Evolutionary conservation across 1,284 basidiomycete species (phyloP).

Genomic region (Melanopsichium pennsylvanicum): DNA sequence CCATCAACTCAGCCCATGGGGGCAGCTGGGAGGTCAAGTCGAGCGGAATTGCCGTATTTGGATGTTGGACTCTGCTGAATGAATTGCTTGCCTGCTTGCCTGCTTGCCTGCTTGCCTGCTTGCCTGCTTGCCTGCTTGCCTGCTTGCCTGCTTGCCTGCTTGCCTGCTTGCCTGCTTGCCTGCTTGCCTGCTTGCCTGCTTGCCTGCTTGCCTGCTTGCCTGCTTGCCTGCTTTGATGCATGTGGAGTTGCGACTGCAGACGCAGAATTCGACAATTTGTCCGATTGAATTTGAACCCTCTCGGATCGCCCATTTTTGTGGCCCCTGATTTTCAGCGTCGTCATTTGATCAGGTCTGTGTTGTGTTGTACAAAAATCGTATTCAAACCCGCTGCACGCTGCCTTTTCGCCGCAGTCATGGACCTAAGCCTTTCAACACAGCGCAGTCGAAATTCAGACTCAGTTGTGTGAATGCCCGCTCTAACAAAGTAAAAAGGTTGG

Average conservation of each 20-base stretch:
- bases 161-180: no score
- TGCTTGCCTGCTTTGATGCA: constrained; percentile 9
- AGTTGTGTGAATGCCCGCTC: background rate
- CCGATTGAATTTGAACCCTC: constrained; percentile 3
- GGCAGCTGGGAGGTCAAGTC: background rate
- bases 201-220: no score
- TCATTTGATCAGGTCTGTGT: no score
- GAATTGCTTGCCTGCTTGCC: no score
- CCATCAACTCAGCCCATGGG: background rate
- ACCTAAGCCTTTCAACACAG: no score
- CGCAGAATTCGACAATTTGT: background rate
- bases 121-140: no score
- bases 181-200: no score
- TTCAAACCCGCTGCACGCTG: background rate
- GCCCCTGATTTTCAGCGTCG: constrained; percentile 3
- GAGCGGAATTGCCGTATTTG: constrained; percentile 16
- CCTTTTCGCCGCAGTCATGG: background rate
- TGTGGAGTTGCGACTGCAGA: constrained; percentile 21
- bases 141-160: no score
- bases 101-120: no score
- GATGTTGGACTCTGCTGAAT: constrained; percentile 29
- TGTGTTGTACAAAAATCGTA: no score
- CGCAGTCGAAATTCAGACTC: background rate
- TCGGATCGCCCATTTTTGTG: constrained; percentile 3
- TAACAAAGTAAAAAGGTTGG: background rate